phyloP scores from a whole-genome alignment of 306 rosid species.

The Begonia loranthoides region DNA sequence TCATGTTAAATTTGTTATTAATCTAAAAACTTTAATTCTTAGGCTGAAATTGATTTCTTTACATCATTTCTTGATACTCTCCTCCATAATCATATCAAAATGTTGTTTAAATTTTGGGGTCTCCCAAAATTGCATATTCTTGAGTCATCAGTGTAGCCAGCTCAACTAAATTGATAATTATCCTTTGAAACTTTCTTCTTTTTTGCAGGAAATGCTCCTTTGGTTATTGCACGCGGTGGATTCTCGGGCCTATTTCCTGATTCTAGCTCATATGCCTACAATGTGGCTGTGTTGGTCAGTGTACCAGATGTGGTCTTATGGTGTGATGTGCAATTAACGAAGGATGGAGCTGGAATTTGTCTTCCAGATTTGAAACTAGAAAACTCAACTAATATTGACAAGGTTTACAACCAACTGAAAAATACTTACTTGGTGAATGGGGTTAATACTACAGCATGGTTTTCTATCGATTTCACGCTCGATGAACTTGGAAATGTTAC shows the following conservation, averaged over 20 bases:
- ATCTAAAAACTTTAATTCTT: too few relatives aligned
- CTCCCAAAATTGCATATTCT: too few relatives aligned
- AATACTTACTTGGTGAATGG: constrained; percentile 34
- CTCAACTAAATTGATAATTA: too few relatives aligned
- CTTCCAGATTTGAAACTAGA: constrained; percentile 32
- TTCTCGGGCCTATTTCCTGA: constrained; percentile 81
- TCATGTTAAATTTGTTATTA: too few relatives aligned
- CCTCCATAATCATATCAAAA: background rate
- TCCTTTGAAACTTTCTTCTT: background rate
- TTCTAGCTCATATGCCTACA: constrained; percentile 37
- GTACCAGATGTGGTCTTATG: constrained; percentile 22
- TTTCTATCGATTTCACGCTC: constrained; percentile 37
- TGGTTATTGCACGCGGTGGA: constrained; percentile 75
- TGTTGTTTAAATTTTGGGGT: background rate
- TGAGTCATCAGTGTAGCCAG: too few relatives aligned
- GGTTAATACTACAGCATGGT: constrained; percentile 30
- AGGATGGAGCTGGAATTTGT: constrained; percentile 67
- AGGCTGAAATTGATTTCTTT: too few relatives aligned
- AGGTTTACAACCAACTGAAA: too few relatives aligned
- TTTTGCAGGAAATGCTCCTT: constrained; percentile 51
- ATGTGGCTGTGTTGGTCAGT: constrained; percentile 11
- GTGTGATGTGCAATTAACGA: constrained; percentile 89
- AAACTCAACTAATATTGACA: constrained; percentile 31
- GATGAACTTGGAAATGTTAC: constrained; percentile 24
- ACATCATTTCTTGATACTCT: too few relatives aligned